phyloP scores from a whole-genome alignment of 176 grass and related monocot species.

The Bonia amplexicaulis region DNA sequence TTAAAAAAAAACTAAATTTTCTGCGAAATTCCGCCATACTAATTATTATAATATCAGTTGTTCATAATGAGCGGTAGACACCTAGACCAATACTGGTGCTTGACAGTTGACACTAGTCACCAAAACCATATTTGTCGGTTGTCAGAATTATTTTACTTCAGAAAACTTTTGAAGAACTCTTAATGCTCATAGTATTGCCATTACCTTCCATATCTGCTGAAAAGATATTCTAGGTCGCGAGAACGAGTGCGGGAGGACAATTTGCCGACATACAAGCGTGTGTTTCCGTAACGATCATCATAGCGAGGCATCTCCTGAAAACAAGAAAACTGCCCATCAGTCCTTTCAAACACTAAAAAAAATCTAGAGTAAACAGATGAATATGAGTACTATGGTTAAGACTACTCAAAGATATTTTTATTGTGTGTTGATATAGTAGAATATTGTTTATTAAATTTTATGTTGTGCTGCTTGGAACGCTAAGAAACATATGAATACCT shows the following conservation, averaged over 20 bases:
- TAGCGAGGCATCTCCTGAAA: conserved; percentile 96
- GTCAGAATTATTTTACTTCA: neutral
- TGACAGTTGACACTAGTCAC: neutral
- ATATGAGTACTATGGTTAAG: neutral
- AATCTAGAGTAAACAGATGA: neutral
- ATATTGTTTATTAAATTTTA: neutral
- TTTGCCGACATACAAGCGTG: conserved; percentile 84
- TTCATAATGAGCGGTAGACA: neutral
- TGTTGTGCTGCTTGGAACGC: neutral
- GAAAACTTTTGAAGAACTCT: neutral
- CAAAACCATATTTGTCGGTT: neutral
- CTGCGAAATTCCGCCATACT: neutral
- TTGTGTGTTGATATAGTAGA: neutral
- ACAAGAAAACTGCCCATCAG: conserved; percentile 9
- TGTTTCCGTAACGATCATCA: conserved; percentile 67
- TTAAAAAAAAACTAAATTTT: neutral
- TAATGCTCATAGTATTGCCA: neutral
- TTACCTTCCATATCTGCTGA: conserved; percentile 97
- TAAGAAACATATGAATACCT: neutral
- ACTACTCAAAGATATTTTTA: neutral
- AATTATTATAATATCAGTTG: neutral
- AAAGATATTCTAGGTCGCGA: conserved; percentile 82
- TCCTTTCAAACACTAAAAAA: neutral
- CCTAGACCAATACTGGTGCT: neutral
- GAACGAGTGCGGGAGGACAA: conserved; percentile 72